phyloP scores from a whole-genome alignment of 495 filamentous ascomycete species.

The Pyrenula aspistea region DNA sequence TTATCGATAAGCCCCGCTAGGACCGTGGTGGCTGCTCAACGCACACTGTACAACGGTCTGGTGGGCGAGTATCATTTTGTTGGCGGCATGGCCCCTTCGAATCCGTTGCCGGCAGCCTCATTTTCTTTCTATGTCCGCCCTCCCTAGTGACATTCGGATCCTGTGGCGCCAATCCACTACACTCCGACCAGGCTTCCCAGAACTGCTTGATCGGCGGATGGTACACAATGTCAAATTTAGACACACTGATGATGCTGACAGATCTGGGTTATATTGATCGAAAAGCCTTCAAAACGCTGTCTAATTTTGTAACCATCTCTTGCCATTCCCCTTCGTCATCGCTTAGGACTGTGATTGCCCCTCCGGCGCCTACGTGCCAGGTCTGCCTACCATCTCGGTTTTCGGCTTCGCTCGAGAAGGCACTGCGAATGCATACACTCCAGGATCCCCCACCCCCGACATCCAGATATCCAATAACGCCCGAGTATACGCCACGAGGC shows the following conservation, averaged over 20 bases:
- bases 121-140: too few relatives aligned
- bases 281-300: conserved; percentile 48
- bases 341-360: conserved; percentile 75
- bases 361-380: conserved; percentile 82
- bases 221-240: too few relatives aligned
- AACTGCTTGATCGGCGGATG: too few relatives aligned
- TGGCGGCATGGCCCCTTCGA: too few relatives aligned
- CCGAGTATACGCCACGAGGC: conserved; percentile 70
- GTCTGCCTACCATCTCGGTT: conserved; percentile 33
- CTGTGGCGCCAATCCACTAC: too few relatives aligned
- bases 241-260: too few relatives aligned
- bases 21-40: too few relatives aligned
- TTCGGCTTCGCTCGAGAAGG: conserved; percentile 53
- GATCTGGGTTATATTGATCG: not conserved
- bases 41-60: too few relatives aligned
- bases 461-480: conserved; percentile 81
- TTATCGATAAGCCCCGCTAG: not conserved
- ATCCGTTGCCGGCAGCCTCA: too few relatives aligned
- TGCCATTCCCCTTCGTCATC: conserved; percentile 69
- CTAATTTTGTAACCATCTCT: conserved; percentile 80
- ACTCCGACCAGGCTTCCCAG: too few relatives aligned
- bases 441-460: conserved; percentile 77
- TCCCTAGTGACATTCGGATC: too few relatives aligned
- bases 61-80: too few relatives aligned
- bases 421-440: conserved; percentile 72